These are phyloP conservation scores for Pinus albicaulis DNA, from an alignment of 75 land plant genomes.

Conservation along the genomic window DNA sequence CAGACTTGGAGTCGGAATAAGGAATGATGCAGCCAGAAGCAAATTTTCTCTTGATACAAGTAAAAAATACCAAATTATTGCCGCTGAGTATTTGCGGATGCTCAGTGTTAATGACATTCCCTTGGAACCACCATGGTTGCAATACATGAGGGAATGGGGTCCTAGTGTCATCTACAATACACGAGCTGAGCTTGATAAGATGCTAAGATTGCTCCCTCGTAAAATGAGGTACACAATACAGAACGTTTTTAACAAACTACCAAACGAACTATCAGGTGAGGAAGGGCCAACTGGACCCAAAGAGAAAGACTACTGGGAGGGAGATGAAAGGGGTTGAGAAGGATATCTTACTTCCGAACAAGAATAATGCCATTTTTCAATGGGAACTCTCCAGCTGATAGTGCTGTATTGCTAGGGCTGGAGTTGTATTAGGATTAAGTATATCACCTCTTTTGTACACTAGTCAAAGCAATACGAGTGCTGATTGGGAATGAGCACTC, in stretches of 20 bases:
- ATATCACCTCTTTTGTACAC: too few species aligned
- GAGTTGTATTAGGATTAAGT: too few species aligned
- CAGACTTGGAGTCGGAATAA: constrained; percentile 53
- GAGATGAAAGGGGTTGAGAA: constrained; percentile 47
- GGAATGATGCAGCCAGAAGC: constrained; percentile 63
- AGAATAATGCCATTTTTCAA: too few species aligned
- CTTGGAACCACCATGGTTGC: constrained; percentile 73
- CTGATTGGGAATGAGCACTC: too few species aligned
- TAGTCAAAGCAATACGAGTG: too few species aligned
- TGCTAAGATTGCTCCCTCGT: constrained; percentile 40
- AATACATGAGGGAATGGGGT: constrained; percentile 78
- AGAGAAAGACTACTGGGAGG: constrained; percentile 56
- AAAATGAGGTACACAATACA: constrained; percentile 33
- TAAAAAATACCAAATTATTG: constrained; percentile 33
- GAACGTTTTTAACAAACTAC: constrained; percentile 43
- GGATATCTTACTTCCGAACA: not conserved
- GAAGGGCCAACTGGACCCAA: constrained; percentile 90
- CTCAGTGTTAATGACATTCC: constrained; percentile 12
- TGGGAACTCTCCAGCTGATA: too few species aligned
- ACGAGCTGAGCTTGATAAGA: constrained; percentile 34
- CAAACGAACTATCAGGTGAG: constrained; percentile 61
- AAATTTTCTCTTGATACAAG: constrained; percentile 35
- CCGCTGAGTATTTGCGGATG: constrained; percentile 58
- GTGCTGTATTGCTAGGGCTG: too few species aligned
- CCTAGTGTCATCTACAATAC: constrained; percentile 54